Base-by-base conservation (phyloP, 768 basidiomycete species). In the Exsudoporus frostii region DNA sequence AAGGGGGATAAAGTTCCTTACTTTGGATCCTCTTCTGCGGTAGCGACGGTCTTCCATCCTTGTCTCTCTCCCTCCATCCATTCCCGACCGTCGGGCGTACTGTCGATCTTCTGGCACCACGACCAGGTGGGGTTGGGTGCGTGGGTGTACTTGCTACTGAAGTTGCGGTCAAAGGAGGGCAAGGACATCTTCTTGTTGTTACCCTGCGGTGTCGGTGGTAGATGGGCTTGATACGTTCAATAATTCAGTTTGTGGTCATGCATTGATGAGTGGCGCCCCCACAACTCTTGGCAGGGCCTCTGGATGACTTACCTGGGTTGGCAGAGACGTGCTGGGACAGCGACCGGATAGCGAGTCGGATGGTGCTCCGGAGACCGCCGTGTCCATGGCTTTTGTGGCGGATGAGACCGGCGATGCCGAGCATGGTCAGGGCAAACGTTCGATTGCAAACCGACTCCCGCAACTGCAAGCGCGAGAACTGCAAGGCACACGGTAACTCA, bases 21-120 rank as follows among this genome's bases (percentile, higher is more conserved):
- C 73, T 22, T 36, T 15, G 58, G 57, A 32, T 68, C 69, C 44
- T 65, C 63, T 17, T 58, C 60, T 10, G 62, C 58, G 1, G 72
- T 57, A 29, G 59, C 51, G 33, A 72, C 41, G 11, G 64, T 56
- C 43, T 65, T 71, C 67, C 71, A 74, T n/a, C 72, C 73, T 24
- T 58, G 55, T 37, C 66, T 58, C 53, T 71, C 72, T 5, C 71
- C 70, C 15, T 66, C 65, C 40, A 67, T 32, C 72, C 73, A 74
- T 20, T 40, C 54, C 25, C 43, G 56, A 4, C 73, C 73, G 0
- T 53, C 55, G 0, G 62, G 46, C 1, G 65, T 70, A 11, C 48
- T 58, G 5, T 56, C 54, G 7, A 69, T 48, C 39, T 56, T 59
- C 38, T 71, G 65, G n/a, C 66, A 60, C 51, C 56, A 70, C 6